A percentile compares a stretch with the other conserved stretches of the same genome.
Conservation (phyloP, 2,329 filamentous ascomycete genomes). For the Teratosphaeria zuluensis region DNA sequence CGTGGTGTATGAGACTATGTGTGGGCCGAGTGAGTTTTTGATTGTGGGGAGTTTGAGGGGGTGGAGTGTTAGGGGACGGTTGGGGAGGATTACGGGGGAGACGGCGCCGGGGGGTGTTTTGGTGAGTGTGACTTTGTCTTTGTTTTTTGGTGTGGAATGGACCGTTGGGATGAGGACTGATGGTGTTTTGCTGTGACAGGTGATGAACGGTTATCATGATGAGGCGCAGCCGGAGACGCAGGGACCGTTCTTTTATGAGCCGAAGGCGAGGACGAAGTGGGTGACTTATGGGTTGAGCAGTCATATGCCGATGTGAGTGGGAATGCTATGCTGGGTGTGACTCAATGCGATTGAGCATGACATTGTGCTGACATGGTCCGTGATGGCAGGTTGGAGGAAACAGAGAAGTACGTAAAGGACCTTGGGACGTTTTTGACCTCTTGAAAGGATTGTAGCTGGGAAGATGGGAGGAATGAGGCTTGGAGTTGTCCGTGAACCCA, state of each 20-base stretch:
- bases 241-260: conserved; percentile 28
- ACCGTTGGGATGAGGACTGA: too few species aligned
- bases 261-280: conserved; percentile 33
- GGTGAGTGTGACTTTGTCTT: too few species aligned
- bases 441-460: too few species aligned
- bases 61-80: conserved; percentile 27
- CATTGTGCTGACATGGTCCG: too few species aligned
- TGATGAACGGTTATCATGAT: conserved; percentile 34
- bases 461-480: too few species aligned
- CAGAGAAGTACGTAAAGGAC: conserved; percentile 26
- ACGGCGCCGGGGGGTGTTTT: conserved; percentile 24
- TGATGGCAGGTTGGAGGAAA: conserved; percentile 25
- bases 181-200: too few species aligned
- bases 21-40: conserved; percentile 23
- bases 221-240: conserved; percentile 28
- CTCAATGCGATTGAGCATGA: too few species aligned
- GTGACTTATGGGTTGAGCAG: conserved; percentile 25
- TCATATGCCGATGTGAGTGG: conserved; percentile 22
- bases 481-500: too few species aligned
- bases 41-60: conserved; percentile 31
- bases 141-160: too few species aligned
- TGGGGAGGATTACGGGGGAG: conserved; percentile 30
- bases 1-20: conserved; percentile 29
- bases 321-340: too few species aligned
- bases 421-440: conserved; percentile 24